phyloP scores from a whole-genome alignment of 495 filamentous ascomycete genomes.

The Penicillium verhagenii region DNA sequence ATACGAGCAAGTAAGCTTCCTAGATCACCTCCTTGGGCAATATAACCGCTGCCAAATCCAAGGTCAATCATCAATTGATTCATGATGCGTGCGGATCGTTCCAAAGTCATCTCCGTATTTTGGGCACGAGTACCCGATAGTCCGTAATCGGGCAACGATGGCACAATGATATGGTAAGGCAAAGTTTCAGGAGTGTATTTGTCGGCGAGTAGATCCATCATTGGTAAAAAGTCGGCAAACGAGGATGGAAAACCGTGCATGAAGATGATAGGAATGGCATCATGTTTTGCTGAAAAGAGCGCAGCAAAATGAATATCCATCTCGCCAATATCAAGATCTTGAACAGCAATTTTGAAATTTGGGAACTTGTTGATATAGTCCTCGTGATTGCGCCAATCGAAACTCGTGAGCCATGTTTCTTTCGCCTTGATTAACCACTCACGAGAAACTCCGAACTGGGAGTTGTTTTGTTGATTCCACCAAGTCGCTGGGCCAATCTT shows the following conservation, averaged over 20 bases:
- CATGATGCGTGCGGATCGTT: slow-evolving; percentile 41
- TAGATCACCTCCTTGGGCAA: slow-evolving; percentile 60
- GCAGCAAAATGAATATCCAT: slow-evolving; percentile 54
- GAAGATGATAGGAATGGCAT: slow-evolving; percentile 54
- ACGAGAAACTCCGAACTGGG: slow-evolving; percentile 9
- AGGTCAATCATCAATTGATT: slow-evolving; percentile 54
- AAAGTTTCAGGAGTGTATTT: slow-evolving; percentile 51
- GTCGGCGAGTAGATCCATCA: slow-evolving; percentile 33
- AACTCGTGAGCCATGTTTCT: slow-evolving; percentile 10
- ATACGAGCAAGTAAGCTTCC: slow-evolving; percentile 46
- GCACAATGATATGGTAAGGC: slow-evolving; percentile 59
- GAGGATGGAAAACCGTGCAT: slow-evolving; percentile 52
- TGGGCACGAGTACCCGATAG: slow-evolving; percentile 41
- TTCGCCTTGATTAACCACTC: slow-evolving; percentile 17
- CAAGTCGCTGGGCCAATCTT: slow-evolving; percentile 10
- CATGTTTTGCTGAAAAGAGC: slow-evolving; percentile 47
- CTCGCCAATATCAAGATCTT: slow-evolving; percentile 30
- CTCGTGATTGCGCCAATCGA: slow-evolving; percentile 44
- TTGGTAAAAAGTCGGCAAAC: slow-evolving; percentile 26
- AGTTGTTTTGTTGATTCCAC: slow-evolving; percentile 11
- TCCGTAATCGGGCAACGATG: slow-evolving; percentile 55
- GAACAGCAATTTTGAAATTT: slow-evolving; percentile 48
- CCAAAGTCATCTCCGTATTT: slow-evolving; percentile 36
- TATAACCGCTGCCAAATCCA: slow-evolving; percentile 52
- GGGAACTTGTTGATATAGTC: slow-evolving; percentile 55